Conservation (phyloP, 2,329 filamentous ascomycete species). For the Myriangium duriaei region DNA sequence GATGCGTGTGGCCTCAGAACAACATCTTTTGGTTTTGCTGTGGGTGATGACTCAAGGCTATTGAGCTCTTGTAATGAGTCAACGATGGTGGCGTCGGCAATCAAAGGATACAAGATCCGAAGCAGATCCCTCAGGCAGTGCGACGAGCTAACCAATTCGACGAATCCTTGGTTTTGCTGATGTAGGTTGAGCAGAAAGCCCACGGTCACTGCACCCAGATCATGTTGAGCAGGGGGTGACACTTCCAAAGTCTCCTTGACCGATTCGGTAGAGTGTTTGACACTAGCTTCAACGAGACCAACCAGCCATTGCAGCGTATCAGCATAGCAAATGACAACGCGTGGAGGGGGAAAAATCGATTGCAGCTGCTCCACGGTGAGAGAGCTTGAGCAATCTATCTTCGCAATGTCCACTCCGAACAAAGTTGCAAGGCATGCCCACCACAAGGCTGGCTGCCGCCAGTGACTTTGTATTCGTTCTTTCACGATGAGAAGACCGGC, state of each 20-base stretch:
- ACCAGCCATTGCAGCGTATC: slow-evolving; percentile 71
- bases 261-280: too few species aligned
- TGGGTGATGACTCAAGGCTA: slow-evolving; percentile 25
- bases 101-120: slow-evolving; percentile 69
- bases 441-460: slow-evolving; percentile 78
- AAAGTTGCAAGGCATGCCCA: slow-evolving; percentile 77
- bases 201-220: slow-evolving; percentile 34
- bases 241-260: too few species aligned
- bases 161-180: slow-evolving; percentile 40
- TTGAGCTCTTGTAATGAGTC: slow-evolving; percentile 79
- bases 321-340: slow-evolving; percentile 53
- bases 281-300: slow-evolving; percentile 74
- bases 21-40: slow-evolving; percentile 41
- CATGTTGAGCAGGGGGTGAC: too few species aligned
- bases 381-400: slow-evolving; percentile 57
- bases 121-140: slow-evolving; percentile 73
- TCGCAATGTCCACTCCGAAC: slow-evolving; percentile 70
- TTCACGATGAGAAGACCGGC: slow-evolving; percentile 83
- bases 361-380: slow-evolving; percentile 65
- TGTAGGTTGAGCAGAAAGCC: slow-evolving; percentile 63
- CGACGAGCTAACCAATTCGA: slow-evolving; percentile 68
- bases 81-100: slow-evolving; percentile 76
- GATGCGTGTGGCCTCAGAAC: slow-evolving; percentile 65
- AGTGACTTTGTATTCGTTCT: slow-evolving; percentile 71
- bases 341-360: slow-evolving; percentile 47